Conservation (phyloP, 768 basidiomycete genomes). For the Boletus fagicola region DNA sequence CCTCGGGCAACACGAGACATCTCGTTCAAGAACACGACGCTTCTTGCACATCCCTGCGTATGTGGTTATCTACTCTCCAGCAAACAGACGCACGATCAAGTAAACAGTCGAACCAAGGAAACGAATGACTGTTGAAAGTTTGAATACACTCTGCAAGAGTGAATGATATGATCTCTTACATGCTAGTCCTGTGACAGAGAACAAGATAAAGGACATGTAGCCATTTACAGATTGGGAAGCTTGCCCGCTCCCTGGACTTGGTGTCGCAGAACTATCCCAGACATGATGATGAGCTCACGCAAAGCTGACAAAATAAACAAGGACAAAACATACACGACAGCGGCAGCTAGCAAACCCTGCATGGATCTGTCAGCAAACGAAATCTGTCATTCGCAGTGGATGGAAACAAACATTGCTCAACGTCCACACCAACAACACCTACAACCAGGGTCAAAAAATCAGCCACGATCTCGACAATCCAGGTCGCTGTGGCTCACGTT, state of each 20-base stretch:
- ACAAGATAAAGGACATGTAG: conserved; percentile 87
- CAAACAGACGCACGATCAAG: conserved; percentile 83
- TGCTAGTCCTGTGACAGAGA: conserved; percentile 84
- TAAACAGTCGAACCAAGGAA: conserved; percentile 82
- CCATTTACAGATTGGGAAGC: conserved; percentile 65
- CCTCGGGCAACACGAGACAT: neutral
- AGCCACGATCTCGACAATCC: conserved; percentile 4
- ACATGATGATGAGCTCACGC: conserved; percentile 1
- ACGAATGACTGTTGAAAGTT: conserved; percentile 60
- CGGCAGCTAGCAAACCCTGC: conserved; percentile 69
- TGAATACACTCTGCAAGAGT: neutral
- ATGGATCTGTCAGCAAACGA: conserved; percentile 12
- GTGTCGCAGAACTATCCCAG: conserved; percentile 36
- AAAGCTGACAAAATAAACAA: neutral
- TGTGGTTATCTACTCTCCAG: conserved; percentile 61
- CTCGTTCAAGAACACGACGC: neutral
- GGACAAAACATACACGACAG: conserved; percentile 59
- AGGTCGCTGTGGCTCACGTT: conserved; percentile 48
- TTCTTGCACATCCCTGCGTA: neutral
- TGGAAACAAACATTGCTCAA: conserved; percentile 68
- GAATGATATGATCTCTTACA: conserved; percentile 48
- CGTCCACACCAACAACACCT: conserved; percentile 85
- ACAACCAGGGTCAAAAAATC: conserved; percentile 14
- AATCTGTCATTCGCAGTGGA: neutral
- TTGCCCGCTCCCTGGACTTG: conserved; percentile 47